Conservation (phyloP, 129 eudicot species). For the Lactuca sativa region DNA sequence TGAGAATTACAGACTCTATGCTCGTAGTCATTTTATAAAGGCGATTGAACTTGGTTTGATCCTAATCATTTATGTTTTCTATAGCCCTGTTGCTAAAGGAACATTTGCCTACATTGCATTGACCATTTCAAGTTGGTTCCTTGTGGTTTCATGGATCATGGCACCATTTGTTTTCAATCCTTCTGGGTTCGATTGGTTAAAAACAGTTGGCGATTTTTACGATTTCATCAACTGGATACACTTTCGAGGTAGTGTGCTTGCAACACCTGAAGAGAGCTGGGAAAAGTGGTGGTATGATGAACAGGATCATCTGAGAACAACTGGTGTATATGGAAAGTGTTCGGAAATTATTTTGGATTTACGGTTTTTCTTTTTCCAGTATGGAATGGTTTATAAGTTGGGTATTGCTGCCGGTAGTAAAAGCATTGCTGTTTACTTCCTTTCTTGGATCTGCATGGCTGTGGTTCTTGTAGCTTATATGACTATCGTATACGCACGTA, state of each 20-base stretch:
- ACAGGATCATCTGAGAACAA: constrained; percentile 89
- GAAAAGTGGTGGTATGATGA: constrained; percentile 95
- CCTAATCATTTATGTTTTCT: constrained; percentile 67
- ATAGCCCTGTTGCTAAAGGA: constrained; percentile 79
- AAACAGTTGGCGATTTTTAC: constrained; percentile 78
- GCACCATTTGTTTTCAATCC: constrained; percentile 92
- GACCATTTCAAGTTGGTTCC: constrained; percentile 88
- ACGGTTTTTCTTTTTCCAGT: constrained; percentile 94
- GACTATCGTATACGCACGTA: constrained; percentile 63
- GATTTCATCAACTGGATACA: constrained; percentile 93
- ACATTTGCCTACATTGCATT: constrained; percentile 78
- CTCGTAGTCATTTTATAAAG: constrained; percentile 96
- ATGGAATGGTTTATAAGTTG: constrained; percentile 78
- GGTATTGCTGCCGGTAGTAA: constrained; percentile 76
- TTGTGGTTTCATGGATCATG: constrained; percentile 86
- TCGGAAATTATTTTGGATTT: constrained; percentile 70
- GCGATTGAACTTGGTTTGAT: constrained; percentile 88
- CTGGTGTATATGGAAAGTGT: constrained; percentile 79
- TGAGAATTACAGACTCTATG: constrained; percentile 77
- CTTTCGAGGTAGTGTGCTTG: constrained; percentile 76
- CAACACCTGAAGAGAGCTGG: constrained; percentile 90
- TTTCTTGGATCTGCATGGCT: constrained; percentile 79
- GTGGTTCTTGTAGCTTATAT: constrained; percentile 55
- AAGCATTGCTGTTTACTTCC: constrained; percentile 72
- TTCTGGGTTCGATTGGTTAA: constrained; percentile 90